Conservation (phyloP, 306 rosid genomes). For the Begonia loranthoides region DNA sequence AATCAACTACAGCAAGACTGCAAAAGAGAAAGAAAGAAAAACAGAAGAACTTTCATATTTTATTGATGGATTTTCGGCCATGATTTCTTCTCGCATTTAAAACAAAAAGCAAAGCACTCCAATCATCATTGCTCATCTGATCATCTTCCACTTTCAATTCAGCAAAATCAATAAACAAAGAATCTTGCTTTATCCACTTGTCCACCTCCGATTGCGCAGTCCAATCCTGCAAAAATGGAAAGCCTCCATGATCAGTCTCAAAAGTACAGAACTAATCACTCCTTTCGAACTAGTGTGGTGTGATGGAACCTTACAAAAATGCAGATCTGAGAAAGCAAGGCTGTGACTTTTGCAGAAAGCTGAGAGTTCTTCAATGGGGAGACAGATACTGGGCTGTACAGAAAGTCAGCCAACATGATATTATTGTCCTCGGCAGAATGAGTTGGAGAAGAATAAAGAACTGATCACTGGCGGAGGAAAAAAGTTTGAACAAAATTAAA, state of each 20-base stretch:
- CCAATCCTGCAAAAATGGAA: constrained; percentile 41
- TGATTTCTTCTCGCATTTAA: constrained; percentile 21
- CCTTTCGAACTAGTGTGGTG: constrained; percentile 4
- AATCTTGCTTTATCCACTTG: constrained; percentile 32
- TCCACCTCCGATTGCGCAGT: constrained; percentile 11
- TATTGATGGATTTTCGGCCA: neutral
- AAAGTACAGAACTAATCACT: constrained; percentile 12
- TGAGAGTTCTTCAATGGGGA: constrained; percentile 27
- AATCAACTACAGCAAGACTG: too few relatives aligned
- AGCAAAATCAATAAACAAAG: constrained; percentile 45
- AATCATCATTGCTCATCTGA: constrained; percentile 35
- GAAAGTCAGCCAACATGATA: constrained; percentile 30
- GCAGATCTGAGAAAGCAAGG: neutral
- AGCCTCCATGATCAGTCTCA: constrained; percentile 21
- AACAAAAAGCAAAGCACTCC: constrained; percentile 25
- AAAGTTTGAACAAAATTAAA: too few relatives aligned
- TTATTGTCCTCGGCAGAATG: constrained; percentile 35
- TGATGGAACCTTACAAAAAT: constrained; percentile 14
- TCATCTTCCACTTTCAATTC: constrained; percentile 34
- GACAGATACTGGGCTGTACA: constrained; percentile 31
- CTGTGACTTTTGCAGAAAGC: constrained; percentile 22
- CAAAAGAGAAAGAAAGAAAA: neutral
- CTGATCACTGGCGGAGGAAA: too few relatives aligned
- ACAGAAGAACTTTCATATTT: neutral
- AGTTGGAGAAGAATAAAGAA: constrained; percentile 17